Conservation (phyloP, 2,329 filamentous ascomycete species). For the Dothiorella sarmentorum region DNA sequence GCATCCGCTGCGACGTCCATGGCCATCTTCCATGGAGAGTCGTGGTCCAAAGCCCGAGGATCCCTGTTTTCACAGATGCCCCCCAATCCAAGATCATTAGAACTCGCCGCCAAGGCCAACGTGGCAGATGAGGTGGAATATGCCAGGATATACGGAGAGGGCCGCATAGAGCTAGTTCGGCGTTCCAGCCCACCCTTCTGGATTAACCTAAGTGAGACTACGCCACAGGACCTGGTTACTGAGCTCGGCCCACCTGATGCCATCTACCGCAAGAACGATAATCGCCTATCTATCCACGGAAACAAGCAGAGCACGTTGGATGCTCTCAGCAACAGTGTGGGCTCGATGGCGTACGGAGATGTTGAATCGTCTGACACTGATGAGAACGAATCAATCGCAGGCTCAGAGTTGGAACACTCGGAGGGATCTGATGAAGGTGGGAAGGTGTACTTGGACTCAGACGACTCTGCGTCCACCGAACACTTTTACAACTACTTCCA, state of each 20-base stretch:
- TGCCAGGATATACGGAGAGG: slow-evolving; percentile 73
- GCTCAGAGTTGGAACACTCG: slow-evolving; percentile 58
- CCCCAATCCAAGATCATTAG: slow-evolving; percentile 69
- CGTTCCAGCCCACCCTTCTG: slow-evolving; percentile 64
- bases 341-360: slow-evolving; percentile 8
- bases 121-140: slow-evolving; percentile 81
- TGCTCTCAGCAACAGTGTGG: slow-evolving; percentile 4
- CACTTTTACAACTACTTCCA: slow-evolving; percentile 96
- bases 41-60: slow-evolving; percentile 80
- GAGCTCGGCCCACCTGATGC: slow-evolving; percentile 91
- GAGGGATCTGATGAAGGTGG: slow-evolving; percentile 28
- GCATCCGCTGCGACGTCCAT: slow-evolving; percentile 77
- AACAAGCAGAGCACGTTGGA: slow-evolving; percentile 40
- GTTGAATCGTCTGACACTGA: slow-evolving; percentile 34
- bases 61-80: slow-evolving; percentile 73
- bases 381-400: slow-evolving; percentile 20
- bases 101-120: slow-evolving; percentile 65
- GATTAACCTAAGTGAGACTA: slow-evolving; percentile 79
- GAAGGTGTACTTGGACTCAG: slow-evolving; percentile 19
- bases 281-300: slow-evolving; percentile 77
- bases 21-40: slow-evolving; percentile 85
- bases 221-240: slow-evolving; percentile 84
- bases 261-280: slow-evolving; percentile 88
- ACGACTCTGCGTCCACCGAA: slow-evolving; percentile 60
- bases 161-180: slow-evolving; percentile 72